These are phyloP conservation scores for Ajuga reptans DNA, from an alignment of 305 asterid genomes.

Conservation along the genomic window DNA sequence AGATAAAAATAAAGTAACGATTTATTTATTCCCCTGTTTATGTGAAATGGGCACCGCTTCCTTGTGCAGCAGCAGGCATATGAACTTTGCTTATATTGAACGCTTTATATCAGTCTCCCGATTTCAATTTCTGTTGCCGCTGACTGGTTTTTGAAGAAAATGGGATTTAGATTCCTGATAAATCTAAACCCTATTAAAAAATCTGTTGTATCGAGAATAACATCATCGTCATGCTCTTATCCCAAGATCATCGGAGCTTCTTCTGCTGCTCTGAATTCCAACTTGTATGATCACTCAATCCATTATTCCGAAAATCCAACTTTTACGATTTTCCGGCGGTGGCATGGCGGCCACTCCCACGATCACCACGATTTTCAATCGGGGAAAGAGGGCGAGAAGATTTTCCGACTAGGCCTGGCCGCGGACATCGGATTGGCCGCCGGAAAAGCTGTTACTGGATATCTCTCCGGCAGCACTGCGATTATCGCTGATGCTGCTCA, in stretches of 20 bases:
- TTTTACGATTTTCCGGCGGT: slow-evolving; percentile 50
- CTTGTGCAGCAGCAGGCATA: not conserved
- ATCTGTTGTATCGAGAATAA: slow-evolving; percentile 23
- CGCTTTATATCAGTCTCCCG: slow-evolving; percentile 12
- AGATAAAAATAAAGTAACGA: not conserved
- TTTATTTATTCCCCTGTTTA: not conserved
- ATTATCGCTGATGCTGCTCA: slow-evolving; percentile 95
- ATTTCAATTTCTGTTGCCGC: not conserved
- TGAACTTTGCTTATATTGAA: slow-evolving; percentile 14
- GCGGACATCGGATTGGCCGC: slow-evolving; percentile 87
- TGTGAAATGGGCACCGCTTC: not conserved
- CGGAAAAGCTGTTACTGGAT: slow-evolving; percentile 77
- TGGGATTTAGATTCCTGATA: slow-evolving; percentile 49
- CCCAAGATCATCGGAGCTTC: slow-evolving; percentile 15
- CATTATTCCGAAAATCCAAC: slow-evolving; percentile 34
- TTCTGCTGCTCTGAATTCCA: slow-evolving; percentile 20
- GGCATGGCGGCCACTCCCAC: slow-evolving; percentile 78
- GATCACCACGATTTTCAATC: slow-evolving; percentile 33
- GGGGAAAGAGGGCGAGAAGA: slow-evolving; percentile 70
- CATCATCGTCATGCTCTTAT: slow-evolving; percentile 17
- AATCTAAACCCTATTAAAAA: slow-evolving; percentile 33
- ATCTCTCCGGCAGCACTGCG: slow-evolving; percentile 87
- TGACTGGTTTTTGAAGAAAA: slow-evolving; percentile 12
- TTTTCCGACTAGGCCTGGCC: slow-evolving; percentile 81
- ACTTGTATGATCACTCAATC: slow-evolving; percentile 19